Conservation (phyloP, 2,329 filamentous ascomycete species). For the Colletotrichum limetticola region DNA sequence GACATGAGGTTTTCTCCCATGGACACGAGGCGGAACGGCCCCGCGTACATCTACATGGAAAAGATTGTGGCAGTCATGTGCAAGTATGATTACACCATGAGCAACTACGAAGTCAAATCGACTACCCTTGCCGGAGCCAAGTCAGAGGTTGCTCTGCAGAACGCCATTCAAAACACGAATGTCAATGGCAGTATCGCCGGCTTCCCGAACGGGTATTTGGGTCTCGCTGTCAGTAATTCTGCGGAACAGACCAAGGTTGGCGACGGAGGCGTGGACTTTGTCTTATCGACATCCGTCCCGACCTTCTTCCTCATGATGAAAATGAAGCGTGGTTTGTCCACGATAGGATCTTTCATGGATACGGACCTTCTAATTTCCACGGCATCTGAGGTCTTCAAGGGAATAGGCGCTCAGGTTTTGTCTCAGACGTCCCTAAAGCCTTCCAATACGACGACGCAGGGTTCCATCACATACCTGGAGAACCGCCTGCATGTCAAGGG, state of each 20-base stretch:
- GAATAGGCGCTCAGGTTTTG: constrained; percentile 29
- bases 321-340: constrained; percentile 33
- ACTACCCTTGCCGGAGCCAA: constrained; percentile 26
- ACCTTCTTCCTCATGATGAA: constrained; percentile 42
- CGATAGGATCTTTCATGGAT: constrained; percentile 34
- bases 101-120: constrained; percentile 29
- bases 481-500: constrained; percentile 24
- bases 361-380: constrained; percentile 26
- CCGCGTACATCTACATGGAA: constrained; percentile 36
- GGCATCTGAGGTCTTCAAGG: constrained; percentile 23
- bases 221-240: constrained; percentile 32
- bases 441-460: background rate
- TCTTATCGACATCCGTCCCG: constrained; percentile 37
- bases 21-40: constrained; percentile 20
- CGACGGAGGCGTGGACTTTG: constrained; percentile 36
- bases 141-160: constrained; percentile 33
- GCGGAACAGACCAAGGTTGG: constrained; percentile 34
- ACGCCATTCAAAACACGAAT: background rate
- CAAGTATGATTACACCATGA: constrained; percentile 35
- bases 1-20: constrained; percentile 36
- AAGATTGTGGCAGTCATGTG: constrained; percentile 38
- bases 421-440: constrained; percentile 11
- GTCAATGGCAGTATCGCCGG: constrained; percentile 21
- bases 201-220: constrained; percentile 32
- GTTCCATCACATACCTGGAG: constrained; percentile 18